Evolutionary conservation across 2,329 filamentous ascomycete species (phyloP).

Genomic region (Colletotrichum liriopes): DNA sequence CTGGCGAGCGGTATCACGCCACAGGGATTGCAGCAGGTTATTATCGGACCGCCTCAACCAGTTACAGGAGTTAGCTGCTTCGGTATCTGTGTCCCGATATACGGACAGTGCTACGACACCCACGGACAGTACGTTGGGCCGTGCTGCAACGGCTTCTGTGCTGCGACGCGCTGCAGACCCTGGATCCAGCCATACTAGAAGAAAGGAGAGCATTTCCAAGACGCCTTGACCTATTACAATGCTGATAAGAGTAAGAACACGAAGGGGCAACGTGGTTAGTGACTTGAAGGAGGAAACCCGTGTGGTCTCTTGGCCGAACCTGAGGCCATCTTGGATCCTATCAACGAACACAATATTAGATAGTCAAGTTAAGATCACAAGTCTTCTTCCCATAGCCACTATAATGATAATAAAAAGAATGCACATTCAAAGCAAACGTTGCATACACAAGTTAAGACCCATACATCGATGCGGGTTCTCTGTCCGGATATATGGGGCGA

Average conservation of each 20-base stretch:
- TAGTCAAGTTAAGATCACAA: too few species aligned
- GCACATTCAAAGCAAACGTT: too few species aligned
- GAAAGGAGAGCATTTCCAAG: accelerated
- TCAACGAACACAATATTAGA: too few species aligned
- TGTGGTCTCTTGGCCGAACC: background rate
- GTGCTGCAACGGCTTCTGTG: conserved; percentile 63
- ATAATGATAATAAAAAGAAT: too few species aligned
- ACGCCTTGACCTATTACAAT: accelerated
- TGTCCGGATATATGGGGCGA: background rate
- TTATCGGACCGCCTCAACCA: conserved; percentile 61
- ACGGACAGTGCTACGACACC: conserved; percentile 55
- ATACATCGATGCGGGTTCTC: too few species aligned
- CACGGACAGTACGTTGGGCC: conserved; percentile 55
- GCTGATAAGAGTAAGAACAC: accelerated
- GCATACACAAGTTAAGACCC: accelerated
- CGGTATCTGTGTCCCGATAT: conserved; percentile 59
- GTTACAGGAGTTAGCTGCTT: conserved; percentile 60
- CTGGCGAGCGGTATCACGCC: conserved; percentile 51
- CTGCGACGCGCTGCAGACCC: conserved; percentile 58
- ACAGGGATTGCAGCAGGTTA: conserved; percentile 56
- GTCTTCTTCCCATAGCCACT: too few species aligned
- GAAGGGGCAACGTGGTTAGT: too few species aligned
- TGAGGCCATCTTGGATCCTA: background rate
- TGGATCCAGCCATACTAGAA: conserved; percentile 48
- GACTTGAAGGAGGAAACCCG: accelerated